Percentiles rank a stretch among this genome's conserved stretches.
Conservation (phyloP, 23 red algal genomes). For the Gracilaria gracilis region DNA sequence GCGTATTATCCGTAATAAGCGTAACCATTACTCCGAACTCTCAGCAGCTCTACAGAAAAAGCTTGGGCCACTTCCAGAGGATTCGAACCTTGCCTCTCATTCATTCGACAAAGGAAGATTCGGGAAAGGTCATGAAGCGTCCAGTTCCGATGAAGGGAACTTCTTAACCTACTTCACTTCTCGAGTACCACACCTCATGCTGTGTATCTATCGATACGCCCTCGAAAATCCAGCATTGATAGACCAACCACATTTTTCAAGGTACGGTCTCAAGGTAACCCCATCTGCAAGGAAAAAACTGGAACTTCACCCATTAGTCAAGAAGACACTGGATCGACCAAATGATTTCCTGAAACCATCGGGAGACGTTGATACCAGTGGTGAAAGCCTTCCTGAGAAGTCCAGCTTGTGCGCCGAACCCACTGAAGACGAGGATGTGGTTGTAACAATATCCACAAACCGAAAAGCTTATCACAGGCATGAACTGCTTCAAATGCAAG, state of each 20-base stretch:
- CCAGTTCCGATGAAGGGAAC: slow-evolving; percentile 35
- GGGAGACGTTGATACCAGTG: not conserved
- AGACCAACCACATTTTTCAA: slow-evolving; percentile 77
- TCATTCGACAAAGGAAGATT: not conserved
- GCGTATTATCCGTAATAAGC: slow-evolving; percentile 96
- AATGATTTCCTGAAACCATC: not conserved
- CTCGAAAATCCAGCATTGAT: slow-evolving; percentile 68
- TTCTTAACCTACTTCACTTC: slow-evolving; percentile 87
- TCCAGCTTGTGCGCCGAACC: not conserved
- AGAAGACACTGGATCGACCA: not conserved
- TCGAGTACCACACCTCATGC: slow-evolving; percentile 88
- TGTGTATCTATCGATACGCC: slow-evolving; percentile 86
- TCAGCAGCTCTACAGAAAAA: slow-evolving; percentile 57
- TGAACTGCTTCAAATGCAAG: slow-evolving; percentile 49
- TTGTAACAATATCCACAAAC: slow-evolving; percentile 21
- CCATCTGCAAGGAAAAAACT: not conserved
- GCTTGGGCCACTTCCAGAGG: slow-evolving; percentile 83
- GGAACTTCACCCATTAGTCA: slow-evolving; percentile 44
- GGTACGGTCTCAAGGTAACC: slow-evolving; percentile 75
- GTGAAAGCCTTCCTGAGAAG: not conserved
- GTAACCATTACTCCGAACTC: slow-evolving; percentile 93
- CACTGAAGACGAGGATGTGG: slow-evolving; percentile 3
- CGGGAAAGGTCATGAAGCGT: not conserved
- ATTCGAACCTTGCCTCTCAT: not conserved
- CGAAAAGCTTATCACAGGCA: slow-evolving; percentile 55